A percentile compares a stretch with the other conserved stretches of the same genome.
phyloP scores from a whole-genome alignment of 176 grass and related monocot species.

The Zea mays region DNA sequence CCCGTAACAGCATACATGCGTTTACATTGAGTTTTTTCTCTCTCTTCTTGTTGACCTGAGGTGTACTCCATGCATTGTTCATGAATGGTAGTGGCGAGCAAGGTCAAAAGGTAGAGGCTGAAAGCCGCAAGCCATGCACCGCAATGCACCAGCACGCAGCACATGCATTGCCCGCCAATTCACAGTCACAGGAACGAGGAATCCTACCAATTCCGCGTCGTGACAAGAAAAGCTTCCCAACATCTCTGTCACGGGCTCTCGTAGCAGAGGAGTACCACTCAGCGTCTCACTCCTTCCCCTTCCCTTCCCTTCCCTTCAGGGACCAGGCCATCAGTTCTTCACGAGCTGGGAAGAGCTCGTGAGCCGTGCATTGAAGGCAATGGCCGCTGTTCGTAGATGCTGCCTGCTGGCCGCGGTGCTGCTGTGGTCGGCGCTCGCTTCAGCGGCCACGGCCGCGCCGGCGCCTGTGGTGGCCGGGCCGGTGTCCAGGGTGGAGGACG shows the following conservation, averaged over 20 bases:
- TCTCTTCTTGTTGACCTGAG: no score
- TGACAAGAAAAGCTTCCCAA: slow-evolving; percentile 47
- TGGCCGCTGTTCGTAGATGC: slow-evolving; percentile 24
- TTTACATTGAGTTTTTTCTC: no score
- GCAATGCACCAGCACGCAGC: slow-evolving; percentile 3
- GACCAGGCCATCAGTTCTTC: background rate
- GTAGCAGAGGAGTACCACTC: background rate
- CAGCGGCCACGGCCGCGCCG: background rate
- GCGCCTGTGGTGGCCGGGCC: slow-evolving; percentile 49
- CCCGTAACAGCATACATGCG: no score
- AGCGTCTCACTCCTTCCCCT: background rate
- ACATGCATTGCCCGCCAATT: slow-evolving; percentile 21
- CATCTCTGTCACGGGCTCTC: slow-evolving; percentile 41
- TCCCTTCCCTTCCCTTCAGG: background rate
- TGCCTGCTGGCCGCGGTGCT: background rate
- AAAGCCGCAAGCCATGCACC: background rate
- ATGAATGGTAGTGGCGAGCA: background rate
- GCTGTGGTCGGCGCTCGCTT: slow-evolving; percentile 28
- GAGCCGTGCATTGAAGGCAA: slow-evolving; percentile 3
- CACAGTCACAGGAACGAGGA: slow-evolving; percentile 22
- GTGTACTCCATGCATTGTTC: background rate
- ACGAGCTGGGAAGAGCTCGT: background rate
- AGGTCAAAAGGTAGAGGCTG: background rate
- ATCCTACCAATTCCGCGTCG: slow-evolving; percentile 47
- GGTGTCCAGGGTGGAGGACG: slow-evolving; percentile 66